phyloP scores from a whole-genome alignment of 441 rosid genomes.

The Flueggea neowawraea region DNA sequence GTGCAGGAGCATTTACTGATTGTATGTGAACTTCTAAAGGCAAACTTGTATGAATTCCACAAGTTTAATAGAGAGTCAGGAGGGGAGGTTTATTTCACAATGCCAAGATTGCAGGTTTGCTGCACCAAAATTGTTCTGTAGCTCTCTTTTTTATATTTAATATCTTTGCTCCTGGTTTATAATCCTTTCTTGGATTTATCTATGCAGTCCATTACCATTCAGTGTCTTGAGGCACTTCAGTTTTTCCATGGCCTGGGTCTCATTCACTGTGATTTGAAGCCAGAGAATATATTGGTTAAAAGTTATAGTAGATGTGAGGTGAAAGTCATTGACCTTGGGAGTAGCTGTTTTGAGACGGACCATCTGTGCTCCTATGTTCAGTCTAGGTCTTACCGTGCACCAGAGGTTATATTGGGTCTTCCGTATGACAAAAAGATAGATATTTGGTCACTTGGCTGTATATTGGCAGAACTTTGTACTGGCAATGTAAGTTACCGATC shows the following conservation, averaged over 20 bases:
- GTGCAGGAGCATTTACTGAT: constrained; percentile 93
- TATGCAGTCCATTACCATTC: constrained; percentile 90
- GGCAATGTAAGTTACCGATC: constrained; percentile 76
- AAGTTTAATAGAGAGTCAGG: constrained; percentile 98
- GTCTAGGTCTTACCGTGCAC: constrained; percentile 97
- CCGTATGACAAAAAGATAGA: constrained; percentile 95
- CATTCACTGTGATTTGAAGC: constrained; percentile 93
- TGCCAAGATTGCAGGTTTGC: constrained; percentile 98
- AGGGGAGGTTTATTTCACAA: constrained; percentile 98
- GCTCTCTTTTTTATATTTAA: constrained; percentile 16
- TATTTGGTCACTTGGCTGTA: constrained; percentile 98
- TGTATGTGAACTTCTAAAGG: constrained; percentile 98
- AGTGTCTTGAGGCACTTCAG: constrained; percentile 91
- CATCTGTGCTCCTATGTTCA: constrained; percentile 97
- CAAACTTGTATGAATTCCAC: constrained; percentile 93
- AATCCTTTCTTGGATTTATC: constrained; percentile 24
- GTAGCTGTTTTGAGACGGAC: constrained; percentile 99
- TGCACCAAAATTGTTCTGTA: not conserved
- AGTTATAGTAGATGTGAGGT: constrained; percentile 98
- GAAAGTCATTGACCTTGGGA: constrained; percentile 98
- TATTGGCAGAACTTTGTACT: constrained; percentile 94
- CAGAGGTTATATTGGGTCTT: constrained; percentile 93
- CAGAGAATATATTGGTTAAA: constrained; percentile 92
- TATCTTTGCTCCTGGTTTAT: constrained; percentile 13
- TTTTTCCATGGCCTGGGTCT: constrained; percentile 93